These are phyloP conservation scores for Torulaspora pretoriensis DNA, from an alignment of 1,139 yeast species.

Conservation along the genomic window DNA sequence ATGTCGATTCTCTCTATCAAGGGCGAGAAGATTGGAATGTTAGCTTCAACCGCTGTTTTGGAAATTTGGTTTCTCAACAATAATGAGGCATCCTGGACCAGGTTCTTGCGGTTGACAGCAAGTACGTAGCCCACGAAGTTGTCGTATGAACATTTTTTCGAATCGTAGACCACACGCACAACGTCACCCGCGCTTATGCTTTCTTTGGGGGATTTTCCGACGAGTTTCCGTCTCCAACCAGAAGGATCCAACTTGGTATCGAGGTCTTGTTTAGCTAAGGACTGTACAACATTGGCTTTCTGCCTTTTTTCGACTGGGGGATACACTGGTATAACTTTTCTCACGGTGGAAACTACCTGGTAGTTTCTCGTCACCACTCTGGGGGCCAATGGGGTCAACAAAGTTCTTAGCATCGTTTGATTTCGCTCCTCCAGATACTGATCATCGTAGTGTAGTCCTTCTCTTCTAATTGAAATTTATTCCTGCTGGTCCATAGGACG, in stretches of 20 bases:
- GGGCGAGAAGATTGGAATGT: conserved; percentile 78
- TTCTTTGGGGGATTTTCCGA: conserved; percentile 47
- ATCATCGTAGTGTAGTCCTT: background rate
- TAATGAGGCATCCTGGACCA: conserved; percentile 57
- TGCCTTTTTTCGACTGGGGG: conserved; percentile 31
- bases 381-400: background rate
- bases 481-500: background rate
- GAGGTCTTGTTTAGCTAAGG: conserved; percentile 24
- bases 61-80: conserved; percentile 74
- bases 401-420: conserved; percentile 4
- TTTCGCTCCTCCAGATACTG: background rate
- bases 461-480: background rate
- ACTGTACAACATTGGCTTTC: conserved; percentile 15
- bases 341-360: conserved; percentile 24
- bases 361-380: conserved; percentile 16
- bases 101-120: conserved; percentile 59
- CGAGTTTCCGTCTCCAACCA: conserved; percentile 65
- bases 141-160: conserved; percentile 52
- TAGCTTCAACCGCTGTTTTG: conserved; percentile 74
- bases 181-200: conserved; percentile 75
- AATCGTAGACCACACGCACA: conserved; percentile 67
- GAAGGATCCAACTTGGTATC: conserved; percentile 59
- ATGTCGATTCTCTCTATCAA: conserved; percentile 68
- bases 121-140: conserved; percentile 69
- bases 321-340: conserved; percentile 37